Evolutionary conservation across 768 basidiomycete genomes (phyloP), one percentile per base, ranked within the genome.

Genomic region (Floccularia luteovirens): DNA sequence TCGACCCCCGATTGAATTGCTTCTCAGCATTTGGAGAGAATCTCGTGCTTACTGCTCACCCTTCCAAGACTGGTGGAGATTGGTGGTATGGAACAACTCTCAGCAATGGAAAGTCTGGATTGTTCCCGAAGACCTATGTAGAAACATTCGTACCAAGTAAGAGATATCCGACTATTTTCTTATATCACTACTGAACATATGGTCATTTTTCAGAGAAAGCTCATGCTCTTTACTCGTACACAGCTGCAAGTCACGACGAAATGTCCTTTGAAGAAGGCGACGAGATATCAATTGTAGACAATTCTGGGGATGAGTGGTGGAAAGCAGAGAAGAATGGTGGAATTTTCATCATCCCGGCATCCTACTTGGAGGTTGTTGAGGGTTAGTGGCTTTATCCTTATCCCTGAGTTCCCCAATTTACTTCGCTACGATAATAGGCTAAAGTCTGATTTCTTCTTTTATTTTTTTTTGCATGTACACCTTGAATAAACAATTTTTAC

Each of bases 81-180:
- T 98, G 96, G 96, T 94, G 90, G 89, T 88, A 86, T 55, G 92
- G 91, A 20, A 85, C 69, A 3, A 57, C 74, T 12, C 61, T 80
- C 23, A 76, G 67, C 40, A 75, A 69, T 38, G 80, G 83, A 14
- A 77, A 74, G 52, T 67, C 74, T 24, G 96, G 96, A 1, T 79
- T 93, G 65, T 90, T 97, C 77, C 94, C 94, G 1, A 80, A 82
- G 56, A 79, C 81, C 2, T 97, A 94, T 51, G 83, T 94, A 8
- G 77, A 89, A 49, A 72, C 75, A 50, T 59, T 91, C 22, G 68
- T 77, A 25, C 60, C 73, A 45, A 66, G 92, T 90, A 62, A n/a
- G n/a, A n/a, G n/a, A n/a, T 49, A 84, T 62, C 13, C 27, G 11
- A 20, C 12, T 8, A 6, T 39, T 5, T 30, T 27, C 10, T 5